Base-by-base conservation (phyloP, 768 basidiomycete species). In the Saitozyma sp. region DNA sequence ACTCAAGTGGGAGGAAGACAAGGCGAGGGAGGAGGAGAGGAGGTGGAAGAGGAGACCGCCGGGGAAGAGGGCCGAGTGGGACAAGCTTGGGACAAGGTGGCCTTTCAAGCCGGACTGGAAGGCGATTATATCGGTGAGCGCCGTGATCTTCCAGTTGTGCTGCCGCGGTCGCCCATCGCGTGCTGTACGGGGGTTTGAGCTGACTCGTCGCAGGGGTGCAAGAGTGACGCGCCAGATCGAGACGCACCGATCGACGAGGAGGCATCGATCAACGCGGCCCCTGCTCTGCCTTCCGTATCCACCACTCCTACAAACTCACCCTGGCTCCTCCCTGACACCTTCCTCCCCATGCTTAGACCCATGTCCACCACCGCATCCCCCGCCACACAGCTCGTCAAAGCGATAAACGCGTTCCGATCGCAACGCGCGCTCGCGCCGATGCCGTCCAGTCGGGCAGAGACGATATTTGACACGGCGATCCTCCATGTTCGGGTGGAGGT, bases 1-100 rank as follows among this genome's bases (percentile, higher is more conserved):
- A 65, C 80, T 82, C 1, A 70, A 74, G 0, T 84, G 85, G 76
- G 83, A 84, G 53, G 74, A 77, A 2, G 75, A 82, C 17, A 82
- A 82, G n/a, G 88, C 82, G 37, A 74, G 71, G 2, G 82, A 85
- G 64, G 89, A 89, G 48, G 81, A 81, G 48, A 83, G 76, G 29
- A 80, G 80, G 16, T 97, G 92, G 92, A 84, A 85, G 54, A 81
- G 88, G 59, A 90, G 88, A 57, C 94, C 95, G 14, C 88, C 90
- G 8, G 93, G 91, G 7, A 99, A 97, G 80, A 84, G 91, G 60
- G 82, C 85, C 8, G 90, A 89, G 68, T 92, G 84, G 64, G 82
- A 80, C 17, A 86, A 85, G 64, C 69, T 91, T 49, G 86, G 85
- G 6, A 87, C 85, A 0, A 82, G 58, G n/a, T 88, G 85, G 73